phyloP scores from a whole-genome alignment of 164 flowering plant species.

The Malania oleifera region DNA sequence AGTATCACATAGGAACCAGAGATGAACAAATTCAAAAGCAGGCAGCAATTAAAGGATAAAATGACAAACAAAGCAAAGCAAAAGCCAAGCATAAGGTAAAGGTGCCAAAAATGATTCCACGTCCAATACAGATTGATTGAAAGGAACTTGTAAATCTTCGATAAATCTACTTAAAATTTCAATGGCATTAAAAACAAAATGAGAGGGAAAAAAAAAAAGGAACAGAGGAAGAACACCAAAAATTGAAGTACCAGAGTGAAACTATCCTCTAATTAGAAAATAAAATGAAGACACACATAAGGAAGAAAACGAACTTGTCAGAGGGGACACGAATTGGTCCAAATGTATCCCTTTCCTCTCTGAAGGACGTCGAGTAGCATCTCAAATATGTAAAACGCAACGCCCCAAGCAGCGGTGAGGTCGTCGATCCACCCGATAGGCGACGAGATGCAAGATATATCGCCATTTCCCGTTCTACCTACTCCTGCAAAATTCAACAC shows the following conservation, averaged over 20 bases:
- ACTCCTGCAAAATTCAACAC: neutral
- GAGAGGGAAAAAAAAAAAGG: neutral
- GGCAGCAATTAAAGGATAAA: no score
- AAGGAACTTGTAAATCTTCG: no score
- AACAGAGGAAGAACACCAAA: neutral
- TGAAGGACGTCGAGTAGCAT: slow-evolving; percentile 24
- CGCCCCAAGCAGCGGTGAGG: slow-evolving; percentile 12
- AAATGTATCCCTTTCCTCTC: slow-evolving; percentile 68
- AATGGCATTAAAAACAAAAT: no score
- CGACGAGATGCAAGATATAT: slow-evolving; percentile 36
- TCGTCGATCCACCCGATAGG: slow-evolving; percentile 21
- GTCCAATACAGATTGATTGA: no score
- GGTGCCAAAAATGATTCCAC: no score
- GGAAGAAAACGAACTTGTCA: slow-evolving; percentile 47
- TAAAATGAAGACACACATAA: neutral
- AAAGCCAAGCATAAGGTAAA: no score
- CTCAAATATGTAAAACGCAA: slow-evolving; percentile 14
- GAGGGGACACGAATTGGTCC: slow-evolving; percentile 78
- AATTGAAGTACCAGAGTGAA: no score
- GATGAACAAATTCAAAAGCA: no score
- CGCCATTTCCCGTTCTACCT: slow-evolving; percentile 30
- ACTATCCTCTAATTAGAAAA: no score
- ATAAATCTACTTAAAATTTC: no score
- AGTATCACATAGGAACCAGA: no score
- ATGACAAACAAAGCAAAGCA: no score